Base-by-base conservation (phyloP, 192 early-diverging fungal species). In the Coemansia sp. region DNA sequence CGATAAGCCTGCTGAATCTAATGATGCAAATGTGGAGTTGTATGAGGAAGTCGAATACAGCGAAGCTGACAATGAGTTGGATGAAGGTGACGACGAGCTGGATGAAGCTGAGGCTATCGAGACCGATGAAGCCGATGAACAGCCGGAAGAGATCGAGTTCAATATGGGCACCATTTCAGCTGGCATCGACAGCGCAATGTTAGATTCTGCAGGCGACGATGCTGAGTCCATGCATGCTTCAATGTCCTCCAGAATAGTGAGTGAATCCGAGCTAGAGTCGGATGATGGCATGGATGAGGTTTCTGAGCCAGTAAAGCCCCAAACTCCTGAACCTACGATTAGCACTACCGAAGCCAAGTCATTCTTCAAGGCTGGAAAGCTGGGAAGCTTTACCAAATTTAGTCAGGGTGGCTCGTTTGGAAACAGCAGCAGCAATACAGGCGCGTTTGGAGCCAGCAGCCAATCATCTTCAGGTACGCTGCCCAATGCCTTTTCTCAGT, bases 321-420 rank as follows among this genome's bases (percentile, higher is more conserved):
- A 21, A 18, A 13, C 45, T 18, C 11, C 45, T 23, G 26, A 47
- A 37, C 15, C 57, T 43, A 21, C 21, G 14, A 55, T 31, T 13
- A 31, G 42, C 16, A 38, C 6, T 16, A 41, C 31, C 8, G 44
- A 15, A 8, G 13, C 63, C 19, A 35, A 45, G 26, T 66, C 71
- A 7, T 56, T 73, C 42, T 73, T 73, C 53, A 66, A 63, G 46
- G 50, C 63, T 0, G 70, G 70, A 30, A 52, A 28, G 20, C 53
- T 72, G 20, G 71, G 71, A 0, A 63, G 16, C 31, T 59, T 73
- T 55, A 55, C 64, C 44, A 28, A 38, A 47, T 39, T 50, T 49
- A 5, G 48, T 3, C 39, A 50, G 10, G 55, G 36, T 15, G 26
- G 48, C 42, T 35, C 38, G 3, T 14, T 21, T 42, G 20, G 18